Base-by-base conservation (phyloP, 2,329 filamentous ascomycete genomes). In the Tolypocladium endophyticum region DNA sequence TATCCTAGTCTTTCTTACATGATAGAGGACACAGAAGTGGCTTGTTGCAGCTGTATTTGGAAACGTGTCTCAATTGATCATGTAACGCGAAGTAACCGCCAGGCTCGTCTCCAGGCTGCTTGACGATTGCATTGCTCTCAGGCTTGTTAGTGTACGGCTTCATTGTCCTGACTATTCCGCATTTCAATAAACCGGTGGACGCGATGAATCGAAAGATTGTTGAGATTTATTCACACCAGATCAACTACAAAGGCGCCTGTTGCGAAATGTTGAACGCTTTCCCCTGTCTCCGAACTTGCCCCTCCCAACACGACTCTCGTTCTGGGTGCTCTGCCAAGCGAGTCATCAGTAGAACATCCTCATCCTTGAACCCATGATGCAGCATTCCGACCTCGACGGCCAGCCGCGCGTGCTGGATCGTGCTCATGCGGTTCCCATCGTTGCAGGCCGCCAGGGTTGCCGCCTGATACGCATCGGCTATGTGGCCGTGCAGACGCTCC, bases 361-460 rank as follows among this genome's bases (percentile, higher is more conserved):
- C 23, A 45, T 55, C 57, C 0, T 25, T 33, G 35, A 60, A 59
- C 4, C 62, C 63, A 20, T 61, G 33, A 5, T 60, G 55, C 20
- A 67, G 33, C 28, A 76, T 62, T 18, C 72, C 72, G 45, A 64
- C 60, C 60, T 78, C 75, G 55, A 77, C 60, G 11, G 74, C 75
- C 54, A 75, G 61, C 1, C 67, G 61, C 16, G 74, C 76, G 61
- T 74, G 74, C 64, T 71, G 72, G 38, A 69, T 69, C 20, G 76
- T 74, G 33, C 65, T 58, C 74, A 73, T 75, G 36, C 72, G 67
- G 59, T 75, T 72, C 30, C 76, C 76, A 6, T 66, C 66, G 8
- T 70, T 72, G 64, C 73, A 77, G 60, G 69, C 73, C 65, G 75
- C 71, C 23, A 75, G 63, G 43, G 76, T 75, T 25, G 75, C 73